Base-by-base conservation (phyloP, 768 basidiomycete species). In the Tylopilus subfusipes region DNA sequence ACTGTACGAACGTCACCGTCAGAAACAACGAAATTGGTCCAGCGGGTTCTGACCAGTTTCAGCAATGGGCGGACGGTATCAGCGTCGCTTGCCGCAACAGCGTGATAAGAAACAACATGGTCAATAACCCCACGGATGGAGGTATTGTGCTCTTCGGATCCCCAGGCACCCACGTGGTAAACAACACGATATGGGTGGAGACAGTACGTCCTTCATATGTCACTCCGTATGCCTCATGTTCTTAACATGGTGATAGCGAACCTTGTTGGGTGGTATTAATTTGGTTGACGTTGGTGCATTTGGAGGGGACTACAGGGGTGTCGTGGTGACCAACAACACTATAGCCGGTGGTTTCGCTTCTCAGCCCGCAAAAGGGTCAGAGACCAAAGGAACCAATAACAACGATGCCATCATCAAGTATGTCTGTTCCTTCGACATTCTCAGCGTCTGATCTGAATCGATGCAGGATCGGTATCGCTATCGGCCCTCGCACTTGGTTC, bases 11-110 rank as follows among this genome's bases (percentile, higher is more conserved):
- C 53, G 75, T 72, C 13, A 81, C 80, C 4, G 75, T 93, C 30
- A 85, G 87, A 64, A 85, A 90, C 70, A 93, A 93, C 61, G 88
- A 92, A 58, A 84, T 93, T 40, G 92, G 88, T 4, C 89, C 90
- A 3, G 85, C 86, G 55, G 89, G 90, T 10, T 74, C 76, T 5
- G 83, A 86, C 53, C 56, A 60, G 5, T 88, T 80, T 62, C 80
- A 83, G 57, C 72, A 89, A 66, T 92, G 90, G 90, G 88, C 90
- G 1, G 90, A 91, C 63, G 90, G 90, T 6, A 85, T 92, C 62
- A 89, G 86, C 59, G 67, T 90, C 49, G 82, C 82, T 57, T 92
- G 89, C 65, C 72, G 69, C 56, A 82, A 84, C 65, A 76, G 79
- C 55, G 55, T 81, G 34, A 75, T 91, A 30, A 79, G 77, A 57